Base-by-base conservation (phyloP, 495 filamentous ascomycete genomes). In the Aspergillus sclerotioniger region DNA sequence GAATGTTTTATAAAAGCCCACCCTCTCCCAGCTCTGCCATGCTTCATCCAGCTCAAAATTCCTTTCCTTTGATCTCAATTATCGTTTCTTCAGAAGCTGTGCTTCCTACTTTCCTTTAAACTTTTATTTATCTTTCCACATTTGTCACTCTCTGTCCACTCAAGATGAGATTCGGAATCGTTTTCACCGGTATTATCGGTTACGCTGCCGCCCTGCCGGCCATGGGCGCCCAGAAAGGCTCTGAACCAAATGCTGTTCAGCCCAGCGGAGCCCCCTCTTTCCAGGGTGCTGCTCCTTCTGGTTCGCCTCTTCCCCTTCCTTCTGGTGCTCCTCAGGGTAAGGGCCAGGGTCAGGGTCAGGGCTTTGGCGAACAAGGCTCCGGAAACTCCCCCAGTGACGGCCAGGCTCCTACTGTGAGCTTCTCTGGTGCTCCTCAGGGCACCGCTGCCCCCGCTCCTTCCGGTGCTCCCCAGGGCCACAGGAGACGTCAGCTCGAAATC, bases 161-260 rank as follows among this genome's bases (percentile, higher is more conserved):
- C 25, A 32, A 50, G 1, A 50, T 50, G 47, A 50, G 31, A 31
- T 31, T 50, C 47, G 12, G 13, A 32, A 31, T 50, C 31, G 47
- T 31, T 16, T 31, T 50, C 28, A 25, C 47, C 47, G 15, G 47
- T 16, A 28, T 50, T 13, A 15, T 50, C 17, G 47, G 47, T 16
- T 50, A 50, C 25, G 9, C 47, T 12, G 17, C 47, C 47, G 47
- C 47, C 47, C 47, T 50, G 47, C 47, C 47, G 37, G 37, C 37
- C 37, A 41, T 41, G 37, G 37, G 37, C 37, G 37, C 12, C 12
- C 25, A 50, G 25, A 28, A 50, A 25, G 13, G 6, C 19, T 31
- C 47, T 32, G 31, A 28, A 6, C 47, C 28, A 4, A n/a, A 17
- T 29, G 20, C 8, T 29, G 46, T 49, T 4, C 47, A 29, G 4